phyloP scores from a whole-genome alignment of 2,329 filamentous ascomycete genomes.

The Nothomitra cinnamomea region DNA sequence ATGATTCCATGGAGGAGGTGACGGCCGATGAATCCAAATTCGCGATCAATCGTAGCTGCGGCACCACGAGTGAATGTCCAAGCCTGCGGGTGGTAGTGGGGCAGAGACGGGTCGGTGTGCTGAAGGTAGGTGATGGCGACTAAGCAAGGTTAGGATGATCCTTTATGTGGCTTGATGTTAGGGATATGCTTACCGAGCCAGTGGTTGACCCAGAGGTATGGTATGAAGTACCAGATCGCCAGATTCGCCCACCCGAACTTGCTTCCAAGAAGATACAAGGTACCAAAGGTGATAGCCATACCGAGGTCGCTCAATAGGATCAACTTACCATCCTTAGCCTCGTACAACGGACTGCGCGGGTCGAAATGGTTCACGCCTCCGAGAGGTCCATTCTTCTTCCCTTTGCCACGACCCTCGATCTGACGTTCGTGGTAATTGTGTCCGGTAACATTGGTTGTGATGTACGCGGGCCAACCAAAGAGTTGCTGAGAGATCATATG shows the following conservation, averaged over 20 bases:
- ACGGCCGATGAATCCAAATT: constrained; percentile 91
- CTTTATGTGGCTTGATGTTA: constrained; percentile 7
- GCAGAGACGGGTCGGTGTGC: constrained; percentile 87
- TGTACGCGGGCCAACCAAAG: constrained; percentile 83
- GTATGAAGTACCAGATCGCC: constrained; percentile 84
- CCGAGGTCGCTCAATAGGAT: constrained; percentile 80
- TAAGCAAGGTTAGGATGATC: constrained; percentile 23
- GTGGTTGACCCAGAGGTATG: constrained; percentile 97
- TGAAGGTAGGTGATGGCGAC: constrained; percentile 96
- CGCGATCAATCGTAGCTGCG: constrained; percentile 88
- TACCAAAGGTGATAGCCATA: constrained; percentile 39
- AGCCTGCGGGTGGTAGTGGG: constrained; percentile 71
- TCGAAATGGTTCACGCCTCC: constrained; percentile 90
- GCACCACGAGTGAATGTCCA: constrained; percentile 93
- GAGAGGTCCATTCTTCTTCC: constrained; percentile 70
- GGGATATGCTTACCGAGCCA: constrained; percentile 67
- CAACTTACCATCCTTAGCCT: constrained; percentile 75
- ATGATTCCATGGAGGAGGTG: constrained; percentile 87
- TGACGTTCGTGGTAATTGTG: constrained; percentile 90
- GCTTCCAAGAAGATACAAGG: constrained; percentile 51
- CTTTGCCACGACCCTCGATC: constrained; percentile 79
- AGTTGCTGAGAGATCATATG: constrained; percentile 74
- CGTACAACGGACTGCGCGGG: constrained; percentile 74
- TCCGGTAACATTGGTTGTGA: constrained; percentile 81
- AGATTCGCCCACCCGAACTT: constrained; percentile 75